These are phyloP conservation scores for Catenaria anguillulae DNA, from an alignment of 371 early-diverging fungal species.

Conservation along the genomic window DNA sequence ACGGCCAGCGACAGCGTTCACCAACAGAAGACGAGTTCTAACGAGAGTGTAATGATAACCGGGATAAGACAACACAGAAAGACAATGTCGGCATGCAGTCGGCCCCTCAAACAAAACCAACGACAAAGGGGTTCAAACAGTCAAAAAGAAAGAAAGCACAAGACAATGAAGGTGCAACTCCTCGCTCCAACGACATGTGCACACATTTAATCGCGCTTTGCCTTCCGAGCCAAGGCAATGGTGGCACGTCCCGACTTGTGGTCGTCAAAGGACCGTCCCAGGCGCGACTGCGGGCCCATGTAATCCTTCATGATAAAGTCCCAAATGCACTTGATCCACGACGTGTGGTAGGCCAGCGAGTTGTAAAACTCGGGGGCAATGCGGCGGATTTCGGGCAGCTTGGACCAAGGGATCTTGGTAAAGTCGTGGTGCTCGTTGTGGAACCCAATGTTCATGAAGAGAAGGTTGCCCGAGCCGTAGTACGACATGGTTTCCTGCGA, in stretches of 20 bases:
- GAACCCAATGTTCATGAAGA: conserved; percentile 77
- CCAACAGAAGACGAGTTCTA: no score
- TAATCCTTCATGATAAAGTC: conserved; percentile 56
- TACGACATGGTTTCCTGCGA: conserved; percentile 96
- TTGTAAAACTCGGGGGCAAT: conserved; percentile 87
- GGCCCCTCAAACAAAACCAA: no score
- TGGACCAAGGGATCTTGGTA: conserved; percentile 74
- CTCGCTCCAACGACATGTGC: no score
- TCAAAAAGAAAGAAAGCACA: no score
- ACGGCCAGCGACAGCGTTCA: no score
- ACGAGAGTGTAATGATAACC: no score
- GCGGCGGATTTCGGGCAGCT: conserved; percentile 59
- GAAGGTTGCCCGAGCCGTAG: conserved; percentile 76
- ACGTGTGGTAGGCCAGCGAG: conserved; percentile 62
- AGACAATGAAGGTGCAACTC: no score
- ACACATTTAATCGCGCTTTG: background rate
- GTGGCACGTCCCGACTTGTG: conserved; percentile 27
- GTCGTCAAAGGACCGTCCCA: conserved; percentile 52
- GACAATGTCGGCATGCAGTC: no score
- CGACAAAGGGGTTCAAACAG: no score
- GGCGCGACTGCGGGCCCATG: conserved; percentile 69
- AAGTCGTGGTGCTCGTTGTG: conserved; percentile 98
- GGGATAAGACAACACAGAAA: no score
- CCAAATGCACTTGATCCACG: conserved; percentile 73
- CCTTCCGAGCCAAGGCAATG: background rate